Evolutionary conservation across 192 early-diverging fungal genomes (phyloP).

Genomic region (Linnemannia elongata): DNA sequence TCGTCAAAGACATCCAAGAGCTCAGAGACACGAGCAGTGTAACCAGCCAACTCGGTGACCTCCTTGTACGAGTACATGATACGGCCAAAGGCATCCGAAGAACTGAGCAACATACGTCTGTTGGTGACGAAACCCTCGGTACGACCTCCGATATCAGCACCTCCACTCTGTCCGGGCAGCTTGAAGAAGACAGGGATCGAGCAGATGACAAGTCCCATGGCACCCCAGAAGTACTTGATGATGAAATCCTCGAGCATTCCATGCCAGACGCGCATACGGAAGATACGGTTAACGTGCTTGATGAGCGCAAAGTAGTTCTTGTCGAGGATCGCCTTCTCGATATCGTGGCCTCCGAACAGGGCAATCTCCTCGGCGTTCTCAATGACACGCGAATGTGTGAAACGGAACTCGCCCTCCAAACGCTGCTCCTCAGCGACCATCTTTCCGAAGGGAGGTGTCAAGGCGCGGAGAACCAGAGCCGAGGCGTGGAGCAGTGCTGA

Average conservation of each 20-base stretch:
- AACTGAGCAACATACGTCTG: slow-evolving; percentile 78
- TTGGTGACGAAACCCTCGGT: slow-evolving; percentile 86
- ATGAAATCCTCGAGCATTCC: slow-evolving; percentile 98
- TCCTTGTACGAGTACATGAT: slow-evolving; percentile 97
- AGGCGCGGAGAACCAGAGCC: slow-evolving; percentile 79
- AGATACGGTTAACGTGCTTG: slow-evolving; percentile 89
- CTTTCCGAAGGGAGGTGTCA: slow-evolving; percentile 97
- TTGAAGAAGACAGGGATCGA: slow-evolving; percentile 88
- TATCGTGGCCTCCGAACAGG: slow-evolving; percentile 85
- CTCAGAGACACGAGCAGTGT: slow-evolving; percentile 89
- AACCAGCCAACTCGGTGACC: slow-evolving; percentile 94
- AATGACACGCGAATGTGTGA: slow-evolving; percentile 93
- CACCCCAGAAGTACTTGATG: slow-evolving; percentile 99
- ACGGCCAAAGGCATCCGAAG: slow-evolving; percentile 85
- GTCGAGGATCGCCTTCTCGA: slow-evolving; percentile 88
- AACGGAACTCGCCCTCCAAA: slow-evolving; percentile 95
- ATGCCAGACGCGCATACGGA: slow-evolving; percentile 88
- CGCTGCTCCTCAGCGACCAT: slow-evolving; percentile 94
- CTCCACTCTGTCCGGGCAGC: slow-evolving; percentile 54
- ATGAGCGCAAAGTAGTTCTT: slow-evolving; percentile 84
- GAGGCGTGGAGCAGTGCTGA: slow-evolving; percentile 85
- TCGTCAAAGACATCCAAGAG: slow-evolving; percentile 91
- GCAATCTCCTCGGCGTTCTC: slow-evolving; percentile 98
- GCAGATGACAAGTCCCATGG: slow-evolving; percentile 87
- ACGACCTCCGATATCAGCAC: slow-evolving; percentile 59